Evolutionary conservation across 345 rosid genomes (phyloP).

Genomic region (Turritis glabra): DNA sequence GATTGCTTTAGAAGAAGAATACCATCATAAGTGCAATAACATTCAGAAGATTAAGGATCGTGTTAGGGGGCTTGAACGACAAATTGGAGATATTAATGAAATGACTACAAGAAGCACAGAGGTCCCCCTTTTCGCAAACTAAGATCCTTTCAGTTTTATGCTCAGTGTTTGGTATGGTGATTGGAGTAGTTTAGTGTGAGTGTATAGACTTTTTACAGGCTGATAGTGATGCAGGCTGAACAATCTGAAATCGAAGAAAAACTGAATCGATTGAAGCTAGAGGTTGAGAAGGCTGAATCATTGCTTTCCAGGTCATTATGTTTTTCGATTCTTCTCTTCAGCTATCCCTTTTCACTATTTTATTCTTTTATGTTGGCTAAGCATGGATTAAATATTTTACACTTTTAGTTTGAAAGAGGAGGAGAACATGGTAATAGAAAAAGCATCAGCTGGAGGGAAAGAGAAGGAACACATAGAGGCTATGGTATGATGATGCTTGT

Average conservation of each 20-base stretch:
- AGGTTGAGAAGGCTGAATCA: slow-evolving; percentile 53
- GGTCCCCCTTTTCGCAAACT: slow-evolving; percentile 42
- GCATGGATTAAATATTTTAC: neutral
- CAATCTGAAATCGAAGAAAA: slow-evolving; percentile 69
- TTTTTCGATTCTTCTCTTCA: neutral
- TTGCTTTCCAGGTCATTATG: slow-evolving; percentile 51
- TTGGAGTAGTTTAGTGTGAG: slow-evolving; percentile 5
- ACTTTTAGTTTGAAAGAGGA: slow-evolving; percentile 67
- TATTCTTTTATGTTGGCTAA: neutral
- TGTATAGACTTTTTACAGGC: slow-evolving; percentile 6
- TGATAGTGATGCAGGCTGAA: slow-evolving; percentile 61
- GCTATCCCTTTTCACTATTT: neutral
- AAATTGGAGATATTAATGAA: slow-evolving; percentile 65
- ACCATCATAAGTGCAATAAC: slow-evolving; percentile 41
- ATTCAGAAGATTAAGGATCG: slow-evolving; percentile 46
- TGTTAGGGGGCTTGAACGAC: slow-evolving; percentile 52
- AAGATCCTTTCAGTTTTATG: neutral
- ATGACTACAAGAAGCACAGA: slow-evolving; percentile 67
- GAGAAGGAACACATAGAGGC: slow-evolving; percentile 50
- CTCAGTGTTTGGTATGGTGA: neutral
- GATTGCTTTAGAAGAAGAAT: slow-evolving; percentile 57
- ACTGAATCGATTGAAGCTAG: slow-evolving; percentile 50
- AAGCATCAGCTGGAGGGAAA: slow-evolving; percentile 37
- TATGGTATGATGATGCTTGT: slow-evolving; percentile 48
- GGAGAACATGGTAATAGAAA: slow-evolving; percentile 51